A percentile compares a stretch with the other conserved stretches of the same genome.
Conservation (phyloP, 306 rosid species). For the Dalbergia oliveri region DNA sequence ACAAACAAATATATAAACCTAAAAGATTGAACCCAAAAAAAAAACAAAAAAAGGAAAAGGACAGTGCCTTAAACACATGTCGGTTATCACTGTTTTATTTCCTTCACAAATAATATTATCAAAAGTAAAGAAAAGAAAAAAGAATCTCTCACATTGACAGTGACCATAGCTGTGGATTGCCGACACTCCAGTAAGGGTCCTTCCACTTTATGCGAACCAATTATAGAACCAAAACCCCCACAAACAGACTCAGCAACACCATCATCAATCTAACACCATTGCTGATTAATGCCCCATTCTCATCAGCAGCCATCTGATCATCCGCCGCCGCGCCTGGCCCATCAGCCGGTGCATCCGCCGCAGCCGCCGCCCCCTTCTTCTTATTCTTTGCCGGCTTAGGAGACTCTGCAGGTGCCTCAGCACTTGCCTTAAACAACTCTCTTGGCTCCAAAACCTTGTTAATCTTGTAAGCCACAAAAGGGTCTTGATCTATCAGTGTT, state of each 20-base stretch:
- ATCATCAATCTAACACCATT: constrained; percentile 52
- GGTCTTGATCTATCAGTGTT: constrained; percentile 83
- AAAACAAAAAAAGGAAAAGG: background rate
- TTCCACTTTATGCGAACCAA: constrained; percentile 16
- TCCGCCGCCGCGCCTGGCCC: constrained; percentile 48
- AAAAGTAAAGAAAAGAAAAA: constrained; percentile 24
- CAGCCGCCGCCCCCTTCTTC: constrained; percentile 20
- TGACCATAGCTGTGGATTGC: constrained; percentile 41
- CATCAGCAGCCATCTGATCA: constrained; percentile 68
- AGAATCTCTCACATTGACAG: constrained; percentile 43
- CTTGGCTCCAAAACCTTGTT: constrained; percentile 75
- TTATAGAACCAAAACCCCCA: constrained; percentile 63
- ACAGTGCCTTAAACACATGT: constrained; percentile 44
- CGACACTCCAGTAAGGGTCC: constrained; percentile 24
- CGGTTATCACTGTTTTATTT: constrained; percentile 51
- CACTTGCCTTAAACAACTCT: constrained; percentile 69
- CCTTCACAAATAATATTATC: constrained; percentile 44
- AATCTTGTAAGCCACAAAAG: constrained; percentile 75
- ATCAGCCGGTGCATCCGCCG: constrained; percentile 53
- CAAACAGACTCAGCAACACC: constrained; percentile 59
- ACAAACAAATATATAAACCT: constrained; percentile 28
- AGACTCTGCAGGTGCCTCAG: constrained; percentile 45
- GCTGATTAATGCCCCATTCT: constrained; percentile 51
- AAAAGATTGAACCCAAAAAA: background rate
- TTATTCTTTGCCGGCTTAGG: constrained; percentile 35